Evolutionary conservation across 2,329 filamentous ascomycete species (phyloP).

Genomic region (Sporothrix brasiliensis): DNA sequence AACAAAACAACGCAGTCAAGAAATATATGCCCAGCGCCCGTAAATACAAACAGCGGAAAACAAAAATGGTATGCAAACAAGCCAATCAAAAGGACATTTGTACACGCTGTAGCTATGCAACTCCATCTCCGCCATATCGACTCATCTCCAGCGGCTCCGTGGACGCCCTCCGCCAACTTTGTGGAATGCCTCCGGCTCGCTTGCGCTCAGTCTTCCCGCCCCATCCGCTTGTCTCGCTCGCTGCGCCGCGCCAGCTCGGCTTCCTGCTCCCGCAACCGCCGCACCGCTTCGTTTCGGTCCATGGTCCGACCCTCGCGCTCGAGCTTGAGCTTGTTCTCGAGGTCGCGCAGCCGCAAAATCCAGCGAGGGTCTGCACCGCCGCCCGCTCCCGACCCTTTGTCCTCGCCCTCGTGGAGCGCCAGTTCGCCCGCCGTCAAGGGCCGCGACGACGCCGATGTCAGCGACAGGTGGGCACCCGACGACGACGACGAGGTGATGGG

Average conservation of each 20-base stretch:
- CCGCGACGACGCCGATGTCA: conserved; percentile 29
- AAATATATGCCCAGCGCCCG: background rate
- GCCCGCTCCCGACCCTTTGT: conserved; percentile 37
- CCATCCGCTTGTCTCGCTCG: conserved; percentile 33
- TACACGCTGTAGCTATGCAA: background rate
- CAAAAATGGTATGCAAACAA: background rate
- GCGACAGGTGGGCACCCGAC: background rate
- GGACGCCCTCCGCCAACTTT: background rate
- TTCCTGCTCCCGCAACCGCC: conserved; percentile 68
- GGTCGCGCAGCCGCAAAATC: conserved; percentile 81
- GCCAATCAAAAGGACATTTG: background rate
- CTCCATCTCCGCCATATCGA: background rate
- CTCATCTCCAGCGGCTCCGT: background rate
- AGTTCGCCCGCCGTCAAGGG: conserved; percentile 39
- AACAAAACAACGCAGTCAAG: background rate
- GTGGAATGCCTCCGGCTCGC: background rate
- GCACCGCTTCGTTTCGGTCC: conserved; percentile 80
- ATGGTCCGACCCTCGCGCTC: conserved; percentile 84
- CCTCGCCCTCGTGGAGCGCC: conserved; percentile 34
- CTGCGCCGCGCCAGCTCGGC: conserved; percentile 36
- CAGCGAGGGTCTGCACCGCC: conserved; percentile 66
- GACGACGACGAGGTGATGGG: conserved; percentile 35
- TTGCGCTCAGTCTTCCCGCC: conserved; percentile 12
- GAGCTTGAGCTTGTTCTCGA: conserved; percentile 85
- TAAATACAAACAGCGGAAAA: background rate